A percentile compares a stretch with the other conserved stretches of the same genome.
Evolutionary conservation across 2,329 filamentous ascomycete genomes (phyloP).

Genomic region (Pestalotiopsis sp.): DNA sequence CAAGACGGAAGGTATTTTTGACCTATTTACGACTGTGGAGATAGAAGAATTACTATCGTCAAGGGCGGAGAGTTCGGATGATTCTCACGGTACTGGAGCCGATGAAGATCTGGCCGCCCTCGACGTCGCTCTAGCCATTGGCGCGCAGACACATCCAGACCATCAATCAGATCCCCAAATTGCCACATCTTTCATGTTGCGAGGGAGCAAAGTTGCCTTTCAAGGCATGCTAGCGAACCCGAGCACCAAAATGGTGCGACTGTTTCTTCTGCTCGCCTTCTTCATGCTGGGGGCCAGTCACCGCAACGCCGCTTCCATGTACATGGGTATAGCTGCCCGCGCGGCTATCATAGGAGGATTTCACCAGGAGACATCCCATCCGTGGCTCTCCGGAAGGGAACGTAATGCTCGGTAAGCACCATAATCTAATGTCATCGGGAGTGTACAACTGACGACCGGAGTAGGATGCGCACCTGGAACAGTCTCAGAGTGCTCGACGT

Average conservation of each 20-base stretch:
- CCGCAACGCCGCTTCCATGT: conserved; percentile 1
- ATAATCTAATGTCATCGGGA: no score
- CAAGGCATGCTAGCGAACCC: not conserved
- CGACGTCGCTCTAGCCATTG: not conserved
- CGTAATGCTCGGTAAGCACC: not conserved
- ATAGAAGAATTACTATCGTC: not conserved
- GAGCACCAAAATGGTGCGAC: not conserved
- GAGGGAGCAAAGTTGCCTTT: not conserved
- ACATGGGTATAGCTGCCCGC: not conserved
- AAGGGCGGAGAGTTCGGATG: not conserved
- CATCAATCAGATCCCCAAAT: not conserved
- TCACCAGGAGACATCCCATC: not conserved
- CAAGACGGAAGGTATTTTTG: not conserved
- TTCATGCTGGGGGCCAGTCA: conserved; percentile 2
- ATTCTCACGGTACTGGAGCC: no score
- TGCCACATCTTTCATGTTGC: not conserved
- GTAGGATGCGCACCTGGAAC: not conserved
- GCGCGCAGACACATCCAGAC: not conserved
- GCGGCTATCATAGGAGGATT: not conserved
- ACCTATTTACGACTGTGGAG: not conserved
- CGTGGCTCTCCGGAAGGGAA: not conserved
- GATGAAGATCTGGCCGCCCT: not conserved
- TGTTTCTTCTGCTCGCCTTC: not conserved
- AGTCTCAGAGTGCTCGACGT: conserved; percentile 1
- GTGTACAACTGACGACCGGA: not conserved